Base-by-base conservation (phyloP, 139 green algal species). In the Gonium pectorale region DNA sequence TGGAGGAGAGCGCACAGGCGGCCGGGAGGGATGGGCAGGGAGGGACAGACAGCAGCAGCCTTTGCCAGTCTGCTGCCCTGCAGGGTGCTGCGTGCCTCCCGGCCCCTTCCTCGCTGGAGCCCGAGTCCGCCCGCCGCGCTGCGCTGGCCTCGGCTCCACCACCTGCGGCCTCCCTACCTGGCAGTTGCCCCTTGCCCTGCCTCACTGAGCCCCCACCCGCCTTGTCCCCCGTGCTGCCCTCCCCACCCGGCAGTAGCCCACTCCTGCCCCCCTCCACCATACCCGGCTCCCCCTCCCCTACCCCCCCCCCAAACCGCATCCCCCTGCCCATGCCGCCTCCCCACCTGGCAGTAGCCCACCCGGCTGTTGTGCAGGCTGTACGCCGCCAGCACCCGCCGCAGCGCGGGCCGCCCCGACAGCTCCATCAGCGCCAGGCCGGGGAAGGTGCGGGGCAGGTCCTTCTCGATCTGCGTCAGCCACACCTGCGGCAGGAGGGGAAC, bases 271-370 rank as follows among this genome's bases (percentile, higher is more conserved):
- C 7, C 63, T 8, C 33, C 63, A 70, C 15, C 67, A 15, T 33
- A 5, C 67, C 37, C 40, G 8, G 11, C 67, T 37, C n/a, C n/a
- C 38, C 67, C 38, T 19, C 22, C 63, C 49, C 49, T 17, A 56
- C 49, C 49, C 49, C 49, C 49, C 49, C 13, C 49, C 49, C 49
- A 56, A 13, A 56, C 17, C 49, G 13, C 63, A 41, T n/a, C 31
- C 63, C 63, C 49, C 29, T 6, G 19, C 51, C 21, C 9, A 5
- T 46, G 7, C 67, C 2, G 19, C 38, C 2, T 22, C 1, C 74
- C 6, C 15, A 91, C 92, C 92, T 98, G 95, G 86, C 94, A 97
- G 89, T 98, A 98, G 22, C 95, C 95, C 26, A 97, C 92, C 24
- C 69, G 29, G 0, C 91, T 81, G 83, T 96, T 97, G 81, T 94